Percentiles rank a stretch among this genome's conserved stretches.
Conservation (phyloP, 805 yeast genomes). For the Myxozyma lipomycoides region DNA sequence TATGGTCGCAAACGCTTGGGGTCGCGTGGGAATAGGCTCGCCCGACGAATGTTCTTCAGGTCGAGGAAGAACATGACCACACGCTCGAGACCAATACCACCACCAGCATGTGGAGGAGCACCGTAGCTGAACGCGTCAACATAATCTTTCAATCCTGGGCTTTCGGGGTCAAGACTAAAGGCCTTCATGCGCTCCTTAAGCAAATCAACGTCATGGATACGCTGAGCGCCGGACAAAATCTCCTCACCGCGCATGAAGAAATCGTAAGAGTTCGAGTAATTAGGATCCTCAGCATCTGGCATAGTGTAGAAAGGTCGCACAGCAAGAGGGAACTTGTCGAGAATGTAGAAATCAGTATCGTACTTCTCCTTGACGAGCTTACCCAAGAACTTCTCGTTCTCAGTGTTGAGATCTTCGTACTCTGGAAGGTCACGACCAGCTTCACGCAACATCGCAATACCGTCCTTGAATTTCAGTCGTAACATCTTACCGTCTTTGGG, state of each 20-base stretch:
- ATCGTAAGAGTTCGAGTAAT: constrained; percentile 95
- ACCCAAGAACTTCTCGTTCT: constrained; percentile 91
- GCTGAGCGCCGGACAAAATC: constrained; percentile 98
- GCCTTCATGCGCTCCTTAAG: constrained; percentile 75
- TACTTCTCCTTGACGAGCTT: constrained; percentile 86
- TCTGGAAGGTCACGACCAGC: constrained; percentile 66
- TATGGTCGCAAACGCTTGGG: constrained; percentile 86
- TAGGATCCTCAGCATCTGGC: constrained; percentile 92
- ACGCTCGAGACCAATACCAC: constrained; percentile 98
- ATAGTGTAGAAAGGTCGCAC: constrained; percentile 98
- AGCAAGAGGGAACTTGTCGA: constrained; percentile 96
- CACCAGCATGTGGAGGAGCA: constrained; percentile 99
- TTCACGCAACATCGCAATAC: constrained; percentile 77
- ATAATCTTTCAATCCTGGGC: constrained; percentile 84
- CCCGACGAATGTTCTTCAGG: constrained; percentile 94
- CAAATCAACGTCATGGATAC: constrained; percentile 89
- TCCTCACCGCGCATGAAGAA: constrained; percentile 99
- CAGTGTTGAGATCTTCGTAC: constrained; percentile 49
- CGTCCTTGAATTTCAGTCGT: constrained; percentile 83
- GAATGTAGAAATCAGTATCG: constrained; percentile 94
- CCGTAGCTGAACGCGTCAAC: constrained; percentile 91
- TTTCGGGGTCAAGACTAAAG: constrained; percentile 75
- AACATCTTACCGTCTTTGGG: constrained; percentile 95
- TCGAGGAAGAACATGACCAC: constrained; percentile 98
- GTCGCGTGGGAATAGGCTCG: constrained; percentile 99